phyloP scores from a whole-genome alignment of 345 rosid species.

The Arabis hirsuta region DNA sequence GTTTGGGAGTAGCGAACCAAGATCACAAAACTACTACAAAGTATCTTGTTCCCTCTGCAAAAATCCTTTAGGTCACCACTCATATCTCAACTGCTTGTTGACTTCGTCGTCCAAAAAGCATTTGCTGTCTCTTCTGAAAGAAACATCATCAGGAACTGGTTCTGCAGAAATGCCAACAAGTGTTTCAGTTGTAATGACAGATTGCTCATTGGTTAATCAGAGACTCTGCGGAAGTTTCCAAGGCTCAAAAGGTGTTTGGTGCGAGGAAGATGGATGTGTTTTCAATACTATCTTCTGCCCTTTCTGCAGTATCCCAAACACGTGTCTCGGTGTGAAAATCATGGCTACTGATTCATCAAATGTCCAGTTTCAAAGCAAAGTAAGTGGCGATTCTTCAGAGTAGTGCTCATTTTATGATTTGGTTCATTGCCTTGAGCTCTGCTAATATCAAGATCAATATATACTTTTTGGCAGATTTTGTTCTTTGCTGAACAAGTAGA shows the following conservation, averaged over 20 bases:
- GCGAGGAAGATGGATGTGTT: conserved; percentile 89
- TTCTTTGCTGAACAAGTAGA: conserved; percentile 57
- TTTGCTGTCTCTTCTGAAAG: conserved; percentile 57
- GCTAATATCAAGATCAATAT: conserved; percentile 7
- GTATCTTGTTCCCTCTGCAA: conserved; percentile 67
- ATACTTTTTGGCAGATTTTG: conserved; percentile 56
- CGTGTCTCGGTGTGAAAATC: conserved; percentile 78
- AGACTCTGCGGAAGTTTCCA: conserved; percentile 47
- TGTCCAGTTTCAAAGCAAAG: conserved; percentile 75
- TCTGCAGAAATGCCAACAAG: conserved; percentile 46
- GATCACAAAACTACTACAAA: conserved; percentile 42
- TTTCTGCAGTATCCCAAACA: conserved; percentile 62
- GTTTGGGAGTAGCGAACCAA: conserved; percentile 45
- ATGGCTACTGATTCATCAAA: conserved; percentile 86
- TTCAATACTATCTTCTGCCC: conserved; percentile 77
- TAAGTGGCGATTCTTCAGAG: conserved; percentile 29
- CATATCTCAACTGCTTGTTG: conserved; percentile 54
- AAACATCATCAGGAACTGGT: conserved; percentile 39
- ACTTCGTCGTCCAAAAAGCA: conserved; percentile 66
- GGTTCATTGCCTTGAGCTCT: conserved; percentile 14
- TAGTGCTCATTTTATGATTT: neutral
- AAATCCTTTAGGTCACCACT: conserved; percentile 60
- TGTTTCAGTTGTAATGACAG: conserved; percentile 61
- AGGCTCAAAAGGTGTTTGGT: conserved; percentile 61
- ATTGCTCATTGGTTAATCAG: conserved; percentile 62